These are phyloP conservation scores for Raddia guianensis DNA, from an alignment of 176 grass and related monocot genomes.

Conservation along the genomic window DNA sequence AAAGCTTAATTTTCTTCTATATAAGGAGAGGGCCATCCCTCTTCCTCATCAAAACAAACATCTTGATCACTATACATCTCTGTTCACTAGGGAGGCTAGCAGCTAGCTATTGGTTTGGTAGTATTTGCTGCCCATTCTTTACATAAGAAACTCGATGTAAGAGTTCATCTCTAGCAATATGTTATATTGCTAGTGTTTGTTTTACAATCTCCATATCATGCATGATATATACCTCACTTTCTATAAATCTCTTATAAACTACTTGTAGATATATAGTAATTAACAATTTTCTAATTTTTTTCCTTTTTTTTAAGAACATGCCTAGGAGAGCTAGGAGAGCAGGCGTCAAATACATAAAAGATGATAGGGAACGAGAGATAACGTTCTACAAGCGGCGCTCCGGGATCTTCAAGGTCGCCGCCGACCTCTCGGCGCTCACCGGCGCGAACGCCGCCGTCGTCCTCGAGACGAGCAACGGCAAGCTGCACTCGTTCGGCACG, in stretches of 20 bases:
- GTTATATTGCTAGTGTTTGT: too few species aligned
- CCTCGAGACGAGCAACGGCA: not conserved
- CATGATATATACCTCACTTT: not conserved
- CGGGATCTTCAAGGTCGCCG: not conserved
- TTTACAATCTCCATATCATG: not conserved
- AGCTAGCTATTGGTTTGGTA: too few species aligned
- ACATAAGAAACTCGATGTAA: too few species aligned
- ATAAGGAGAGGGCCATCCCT: not conserved
- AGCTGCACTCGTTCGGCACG: conserved; percentile 15
- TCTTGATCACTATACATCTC: not conserved
- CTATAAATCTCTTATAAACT: not conserved
- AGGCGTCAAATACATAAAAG: not conserved
- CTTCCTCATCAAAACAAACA: not conserved
- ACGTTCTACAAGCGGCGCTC: conserved; percentile 13
- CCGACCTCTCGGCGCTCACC: conserved; percentile 12
- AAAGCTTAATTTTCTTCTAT: not conserved
- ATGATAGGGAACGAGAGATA: not conserved
- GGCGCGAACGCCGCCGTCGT: not conserved
- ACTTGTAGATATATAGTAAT: not conserved
- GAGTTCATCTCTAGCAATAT: too few species aligned
- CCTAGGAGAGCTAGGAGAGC: conserved; percentile 17
- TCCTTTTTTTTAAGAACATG: not conserved
- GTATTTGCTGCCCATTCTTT: too few species aligned
- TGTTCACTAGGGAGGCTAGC: too few species aligned
- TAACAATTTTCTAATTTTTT: not conserved